phyloP scores from a whole-genome alignment of 225 moss, liverwort and hornwort genomes.

The Climacium dendroides region DNA sequence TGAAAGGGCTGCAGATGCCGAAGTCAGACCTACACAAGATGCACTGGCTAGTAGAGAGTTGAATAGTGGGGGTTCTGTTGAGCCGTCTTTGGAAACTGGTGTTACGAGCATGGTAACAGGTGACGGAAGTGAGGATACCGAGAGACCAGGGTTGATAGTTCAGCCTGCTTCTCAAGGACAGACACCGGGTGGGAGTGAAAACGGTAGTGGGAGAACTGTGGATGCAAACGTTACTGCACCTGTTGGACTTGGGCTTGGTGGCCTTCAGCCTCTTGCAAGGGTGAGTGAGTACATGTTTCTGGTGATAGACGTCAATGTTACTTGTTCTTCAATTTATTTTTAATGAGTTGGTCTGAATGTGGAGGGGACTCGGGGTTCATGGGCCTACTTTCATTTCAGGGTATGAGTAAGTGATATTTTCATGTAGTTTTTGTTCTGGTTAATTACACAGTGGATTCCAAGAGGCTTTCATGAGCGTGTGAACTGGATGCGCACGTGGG shows the following conservation, averaged over 20 bases:
- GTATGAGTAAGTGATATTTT: background rate
- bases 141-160: slow-evolving; percentile 4
- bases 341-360: background rate
- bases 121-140: slow-evolving; percentile 15
- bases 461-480: background rate
- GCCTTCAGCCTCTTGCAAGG: slow-evolving; percentile 79
- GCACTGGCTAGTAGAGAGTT: slow-evolving; percentile 24
- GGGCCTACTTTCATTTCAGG: background rate
- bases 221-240: slow-evolving; percentile 28
- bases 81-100: slow-evolving; percentile 17
- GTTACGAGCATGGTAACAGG: slow-evolving; percentile 37
- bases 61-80: background rate
- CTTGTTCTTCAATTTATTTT: background rate
- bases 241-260: slow-evolving; percentile 83
- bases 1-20: slow-evolving; percentile 19
- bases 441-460: background rate
- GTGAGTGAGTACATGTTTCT: slow-evolving; percentile 34
- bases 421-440: background rate
- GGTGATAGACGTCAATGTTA: background rate
- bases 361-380: background rate
- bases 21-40: slow-evolving; percentile 15
- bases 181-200: slow-evolving; percentile 17
- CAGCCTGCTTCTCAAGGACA: background rate
- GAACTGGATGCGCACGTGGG: background rate
- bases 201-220: slow-evolving; percentile 1